phyloP scores from a whole-genome alignment of 768 basidiomycete species.

The Coprinellus aureogranulatus region DNA sequence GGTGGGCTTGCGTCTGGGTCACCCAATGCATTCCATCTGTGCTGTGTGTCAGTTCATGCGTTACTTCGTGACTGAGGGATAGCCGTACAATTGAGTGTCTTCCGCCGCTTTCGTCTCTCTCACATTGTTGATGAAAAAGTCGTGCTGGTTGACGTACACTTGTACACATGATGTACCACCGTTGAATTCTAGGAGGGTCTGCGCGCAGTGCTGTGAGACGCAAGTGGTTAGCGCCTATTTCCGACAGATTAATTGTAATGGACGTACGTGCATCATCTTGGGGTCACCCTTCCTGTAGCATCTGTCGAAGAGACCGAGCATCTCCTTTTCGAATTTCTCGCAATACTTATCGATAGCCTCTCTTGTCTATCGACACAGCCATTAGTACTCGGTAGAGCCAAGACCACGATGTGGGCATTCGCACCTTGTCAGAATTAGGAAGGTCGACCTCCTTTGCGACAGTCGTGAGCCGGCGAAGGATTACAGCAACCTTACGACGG shows the following conservation, averaged over 20 bases:
- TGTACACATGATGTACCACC: constrained; percentile 96
- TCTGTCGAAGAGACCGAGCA: constrained; percentile 91
- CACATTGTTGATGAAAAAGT: constrained; percentile 96
- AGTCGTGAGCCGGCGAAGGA: constrained; percentile 78
- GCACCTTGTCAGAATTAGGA: constrained; percentile 75
- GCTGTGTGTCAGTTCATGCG: neutral
- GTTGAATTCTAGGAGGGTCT: constrained; percentile 95
- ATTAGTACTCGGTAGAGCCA: no score
- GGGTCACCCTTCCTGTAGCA: constrained; percentile 97
- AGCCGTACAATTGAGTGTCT: constrained; percentile 56
- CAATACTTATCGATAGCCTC: constrained; percentile 96
- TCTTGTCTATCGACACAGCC: constrained; percentile 57
- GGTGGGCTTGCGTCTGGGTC: constrained; percentile 80
- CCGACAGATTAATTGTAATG: no score
- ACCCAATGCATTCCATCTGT: constrained; percentile 78
- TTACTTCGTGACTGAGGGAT: constrained; percentile 3
- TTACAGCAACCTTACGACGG: constrained; percentile 81
- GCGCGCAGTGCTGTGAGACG: constrained; percentile 92
- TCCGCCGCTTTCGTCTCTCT: constrained; percentile 57
- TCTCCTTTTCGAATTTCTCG: constrained; percentile 98
- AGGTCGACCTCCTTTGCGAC: constrained; percentile 94
- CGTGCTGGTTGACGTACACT: constrained; percentile 98
- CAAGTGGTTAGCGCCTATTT: no score
- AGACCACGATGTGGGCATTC: no score
- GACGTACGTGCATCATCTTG: constrained; percentile 87